Percentiles rank a stretch among this genome's conserved stretches.
Conservation (phyloP, 1,284 basidiomycete species). For the Pseudozyma flocculosa region DNA sequence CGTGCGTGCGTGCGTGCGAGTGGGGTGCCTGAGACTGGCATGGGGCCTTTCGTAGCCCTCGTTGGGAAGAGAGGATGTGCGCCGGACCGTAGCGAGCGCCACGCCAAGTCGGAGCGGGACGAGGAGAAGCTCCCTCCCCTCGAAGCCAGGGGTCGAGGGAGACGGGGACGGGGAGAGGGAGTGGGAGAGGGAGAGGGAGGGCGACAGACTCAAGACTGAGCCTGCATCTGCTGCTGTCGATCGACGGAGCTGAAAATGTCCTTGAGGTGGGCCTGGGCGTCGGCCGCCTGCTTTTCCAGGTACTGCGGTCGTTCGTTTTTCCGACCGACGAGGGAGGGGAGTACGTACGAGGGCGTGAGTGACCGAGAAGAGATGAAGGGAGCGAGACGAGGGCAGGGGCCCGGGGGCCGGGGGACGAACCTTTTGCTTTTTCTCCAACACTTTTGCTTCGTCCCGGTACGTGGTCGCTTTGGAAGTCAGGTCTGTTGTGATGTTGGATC, state of each 20-base stretch:
- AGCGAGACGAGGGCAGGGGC: not conserved
- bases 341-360: not conserved
- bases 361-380: not conserved
- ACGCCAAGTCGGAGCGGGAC: too few species aligned
- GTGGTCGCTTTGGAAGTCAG: slow-evolving; percentile 11
- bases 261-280: slow-evolving; percentile 36
- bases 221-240: slow-evolving; percentile 18
- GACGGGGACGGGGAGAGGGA: too few species aligned
- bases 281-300: slow-evolving; percentile 27
- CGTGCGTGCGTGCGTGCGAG: too few species aligned
- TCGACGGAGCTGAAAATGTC: slow-evolving; percentile 34
- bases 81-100: too few species aligned
- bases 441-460: slow-evolving; percentile 15
- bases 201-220: not conserved
- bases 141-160: too few species aligned
- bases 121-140: too few species aligned
- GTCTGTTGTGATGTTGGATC: slow-evolving; percentile 10
- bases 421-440: slow-evolving; percentile 18
- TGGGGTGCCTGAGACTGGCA: too few species aligned
- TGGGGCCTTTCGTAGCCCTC: too few species aligned
- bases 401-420: not conserved
- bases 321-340: not conserved
- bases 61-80: too few species aligned
- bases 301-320: slow-evolving; percentile 12
- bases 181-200: not conserved